These are phyloP conservation scores for Pyricularia sp. DNA, from an alignment of 2,329 filamentous ascomycete species.

Conservation along the genomic window DNA sequence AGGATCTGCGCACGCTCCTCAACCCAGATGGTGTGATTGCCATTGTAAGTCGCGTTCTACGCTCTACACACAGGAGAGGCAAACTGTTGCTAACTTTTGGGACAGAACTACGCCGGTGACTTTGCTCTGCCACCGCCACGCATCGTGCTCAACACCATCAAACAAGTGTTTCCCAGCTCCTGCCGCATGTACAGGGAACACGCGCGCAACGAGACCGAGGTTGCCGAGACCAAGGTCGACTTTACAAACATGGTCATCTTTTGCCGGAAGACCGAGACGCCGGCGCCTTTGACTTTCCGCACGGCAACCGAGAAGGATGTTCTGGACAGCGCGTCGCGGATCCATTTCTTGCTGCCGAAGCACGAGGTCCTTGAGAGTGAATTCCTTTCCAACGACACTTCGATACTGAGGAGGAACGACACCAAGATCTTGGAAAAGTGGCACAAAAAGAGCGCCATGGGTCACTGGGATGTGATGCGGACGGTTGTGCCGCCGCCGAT, in stretches of 20 bases:
- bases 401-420: slow-evolving; percentile 52
- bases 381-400: slow-evolving; percentile 34
- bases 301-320: slow-evolving; percentile 54
- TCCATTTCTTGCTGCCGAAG: slow-evolving; percentile 61
- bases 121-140: slow-evolving; percentile 66
- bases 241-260: slow-evolving; percentile 97
- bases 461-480: slow-evolving; percentile 91
- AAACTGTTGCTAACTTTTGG: no score
- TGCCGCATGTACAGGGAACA: slow-evolving; percentile 88
- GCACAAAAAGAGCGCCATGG: slow-evolving; percentile 67
- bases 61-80: no score
- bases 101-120: slow-evolving; percentile 89
- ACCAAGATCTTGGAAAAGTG: slow-evolving; percentile 58
- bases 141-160: slow-evolving; percentile 75
- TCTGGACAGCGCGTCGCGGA: slow-evolving; percentile 60
- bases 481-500: slow-evolving; percentile 65
- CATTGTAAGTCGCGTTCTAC: slow-evolving; percentile 50
- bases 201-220: slow-evolving; percentile 33
- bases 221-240: slow-evolving; percentile 42
- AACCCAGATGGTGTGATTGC: slow-evolving; percentile 75
- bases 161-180: slow-evolving; percentile 63
- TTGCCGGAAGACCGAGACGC: slow-evolving; percentile 56
- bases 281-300: slow-evolving; percentile 52
- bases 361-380: slow-evolving; percentile 54
- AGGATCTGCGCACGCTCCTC: slow-evolving; percentile 60